Evolutionary conservation across 768 basidiomycete genomes (phyloP), one percentile per base, ranked within the genome.

Genomic region (Lactarius trivialis): DNA sequence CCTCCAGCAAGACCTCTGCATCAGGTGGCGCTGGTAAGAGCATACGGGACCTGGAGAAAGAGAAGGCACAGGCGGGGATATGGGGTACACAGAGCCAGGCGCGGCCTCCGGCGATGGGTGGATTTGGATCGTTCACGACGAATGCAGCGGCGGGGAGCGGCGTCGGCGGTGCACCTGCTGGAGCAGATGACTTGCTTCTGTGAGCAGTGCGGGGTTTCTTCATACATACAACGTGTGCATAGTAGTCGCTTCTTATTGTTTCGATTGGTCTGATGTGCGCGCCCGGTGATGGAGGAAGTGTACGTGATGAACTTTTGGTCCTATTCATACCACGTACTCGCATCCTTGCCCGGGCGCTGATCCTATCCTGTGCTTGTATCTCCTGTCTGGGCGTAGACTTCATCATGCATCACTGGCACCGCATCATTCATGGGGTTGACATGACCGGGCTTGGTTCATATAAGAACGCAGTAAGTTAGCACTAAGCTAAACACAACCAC

Each of bases 1-100:
- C 45, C 11, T 48, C 55, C 7, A 58, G 58, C 36, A 64, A 78
- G 41, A 80, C 81, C 53, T 71, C 81, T 58, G 50, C 19, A 48
- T 43, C 3, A 12, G 43, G 53, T 61, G 4, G 68, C 61, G 71
- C 43, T 78, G 78, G 55, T 41, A 93, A 93, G 79, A 89, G 87
- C 49, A 95, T 96, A 70, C 89, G 89, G 73, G 93, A 93, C 69
- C 71, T 97, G 66, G 89, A 92, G 76, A 86, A 84, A 75, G 93
- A 96, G 77, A 93, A 94, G 77, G 81, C 85, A 3, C 82, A 81
- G 71, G 85, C 86, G 24, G 83, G 83, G 11, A 81, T 97, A 36
- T 97, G 94, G 94, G 91, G 88, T 4, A 61, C 69, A 2, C 67
- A 67, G 45, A 58, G 53, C 51, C 68, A 57, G 32, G 30, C 8